Evolutionary conservation across 768 basidiomycete genomes (phyloP).

Genomic region (Rhizopogon vinicolor): DNA sequence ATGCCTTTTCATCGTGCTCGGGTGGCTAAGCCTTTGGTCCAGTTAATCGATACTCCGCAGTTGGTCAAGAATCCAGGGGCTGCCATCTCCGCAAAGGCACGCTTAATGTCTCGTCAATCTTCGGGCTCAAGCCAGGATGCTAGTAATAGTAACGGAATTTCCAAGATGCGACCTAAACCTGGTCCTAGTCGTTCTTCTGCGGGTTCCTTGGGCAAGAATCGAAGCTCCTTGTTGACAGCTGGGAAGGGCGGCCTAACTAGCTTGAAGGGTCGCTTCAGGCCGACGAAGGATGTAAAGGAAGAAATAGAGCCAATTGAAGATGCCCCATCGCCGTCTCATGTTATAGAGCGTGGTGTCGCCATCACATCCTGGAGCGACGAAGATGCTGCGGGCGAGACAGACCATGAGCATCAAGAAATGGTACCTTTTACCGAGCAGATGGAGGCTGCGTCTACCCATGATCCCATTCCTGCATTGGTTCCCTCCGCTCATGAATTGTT

Average conservation of each 20-base stretch:
- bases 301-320: conserved; percentile 18
- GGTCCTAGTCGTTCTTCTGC: conserved; percentile 51
- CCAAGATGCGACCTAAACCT: conserved; percentile 28
- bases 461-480: conserved; percentile 4
- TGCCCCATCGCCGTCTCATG: not conserved
- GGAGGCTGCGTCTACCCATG: not conserved
- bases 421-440: not conserved
- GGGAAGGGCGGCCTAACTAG: conserved; percentile 49
- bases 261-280: conserved; percentile 40
- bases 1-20: conserved; percentile 42
- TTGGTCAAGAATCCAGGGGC: conserved; percentile 25
- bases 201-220: conserved; percentile 34
- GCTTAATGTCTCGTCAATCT: conserved; percentile 26
- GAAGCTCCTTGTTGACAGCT: conserved; percentile 50
- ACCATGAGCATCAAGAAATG: conserved; percentile 1
- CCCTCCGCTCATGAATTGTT: conserved; percentile 45
- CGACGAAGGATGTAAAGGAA: conserved; percentile 10
- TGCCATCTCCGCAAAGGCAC: conserved; percentile 48
- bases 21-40: conserved; percentile 49
- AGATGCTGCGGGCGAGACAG: conserved; percentile 7
- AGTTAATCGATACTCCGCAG: conserved; percentile 38
- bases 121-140: conserved; percentile 7
- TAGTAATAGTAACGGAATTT: conserved; percentile 3
- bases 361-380: conserved; percentile 17
- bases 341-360: conserved; percentile 4